Base-by-base conservation (phyloP, 2,329 filamentous ascomycete species). In the Fusarium avenaceum region DNA sequence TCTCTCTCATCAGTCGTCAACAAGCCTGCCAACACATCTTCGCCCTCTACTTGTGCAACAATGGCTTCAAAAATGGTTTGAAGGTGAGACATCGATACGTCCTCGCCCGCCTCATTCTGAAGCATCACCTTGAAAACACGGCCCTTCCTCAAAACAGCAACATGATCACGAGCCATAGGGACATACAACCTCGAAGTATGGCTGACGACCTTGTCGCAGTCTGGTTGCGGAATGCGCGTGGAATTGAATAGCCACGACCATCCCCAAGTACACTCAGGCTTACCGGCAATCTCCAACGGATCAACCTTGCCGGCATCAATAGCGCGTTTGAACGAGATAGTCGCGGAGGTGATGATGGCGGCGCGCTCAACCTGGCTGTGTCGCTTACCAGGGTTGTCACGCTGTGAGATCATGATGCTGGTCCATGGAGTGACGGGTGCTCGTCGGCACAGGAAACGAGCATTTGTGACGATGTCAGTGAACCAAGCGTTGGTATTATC, bases 61-160 rank as follows among this genome's bases (percentile, higher is more conserved):
- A 55, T 55, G 7, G 24, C 24, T 32, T 55, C 43, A 2, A 55
- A 55, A 1, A n/a, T 47, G 4, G 2, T 33, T 13, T 9, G 32
- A 40, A 55, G 52, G 10, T 48, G 52, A 2, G 22, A n/a, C 3
- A 47, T 13, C 2, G 52, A 48, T 3, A 40, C 52, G 17, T 47
- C 52, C n/a, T 40, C 32, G 10, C 19, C 15, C 13, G 20, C 19
- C 4, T 19, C 32, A 48, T 55, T 43, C 11, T 47, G 43, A 6
- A 55, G 52, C 43, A 55, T 48, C n/a, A 40, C 19, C 14, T 55
- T 55, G 19, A 55, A 55, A 13, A 48, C 32, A 6, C 15, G 52
- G 4, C 43, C 52, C 43, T 55, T 55, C 19, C 52, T 48, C 26
- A 55, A 6, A 14, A 55, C 52, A 19, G 43, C 52, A 15, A 53